Evolutionary conservation across 768 basidiomycete genomes (phyloP).

Genomic region (Cystobasidium tubakii): DNA sequence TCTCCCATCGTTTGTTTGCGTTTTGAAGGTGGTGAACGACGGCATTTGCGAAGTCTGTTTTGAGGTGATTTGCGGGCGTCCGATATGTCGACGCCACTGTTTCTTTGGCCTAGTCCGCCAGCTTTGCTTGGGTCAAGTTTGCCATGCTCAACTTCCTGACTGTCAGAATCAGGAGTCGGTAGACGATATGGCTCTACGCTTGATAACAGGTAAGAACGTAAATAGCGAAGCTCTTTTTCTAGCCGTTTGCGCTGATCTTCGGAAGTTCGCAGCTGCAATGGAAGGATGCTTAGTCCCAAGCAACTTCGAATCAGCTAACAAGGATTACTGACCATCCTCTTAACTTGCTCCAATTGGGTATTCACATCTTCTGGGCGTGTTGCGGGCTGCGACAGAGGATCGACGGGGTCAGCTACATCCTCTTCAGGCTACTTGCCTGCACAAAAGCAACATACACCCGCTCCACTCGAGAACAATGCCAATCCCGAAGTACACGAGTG

Average conservation of each 20-base stretch:
- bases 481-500: background rate
- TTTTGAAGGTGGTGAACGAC: background rate
- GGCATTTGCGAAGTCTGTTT: background rate
- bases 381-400: background rate
- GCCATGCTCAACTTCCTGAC: background rate
- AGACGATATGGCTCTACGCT: constrained; percentile 27
- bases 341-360: background rate
- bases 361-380: background rate
- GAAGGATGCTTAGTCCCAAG: no score
- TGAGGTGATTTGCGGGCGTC: no score
- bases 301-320: no score
- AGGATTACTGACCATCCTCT: background rate
- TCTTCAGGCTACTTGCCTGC: background rate
- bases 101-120: constrained; percentile 5
- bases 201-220: constrained; percentile 35
- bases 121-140: background rate
- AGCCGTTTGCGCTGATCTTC: constrained; percentile 20
- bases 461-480: background rate
- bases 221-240: constrained; percentile 33
- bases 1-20: constrained; percentile 40
- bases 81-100: no score
- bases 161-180: background rate
- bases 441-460: background rate
- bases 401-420: no score
- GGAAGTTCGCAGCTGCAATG: constrained; percentile 7